Evolutionary conservation across 1,139 yeast species (phyloP).

Genomic region (Saccharomyces pastorianus): DNA sequence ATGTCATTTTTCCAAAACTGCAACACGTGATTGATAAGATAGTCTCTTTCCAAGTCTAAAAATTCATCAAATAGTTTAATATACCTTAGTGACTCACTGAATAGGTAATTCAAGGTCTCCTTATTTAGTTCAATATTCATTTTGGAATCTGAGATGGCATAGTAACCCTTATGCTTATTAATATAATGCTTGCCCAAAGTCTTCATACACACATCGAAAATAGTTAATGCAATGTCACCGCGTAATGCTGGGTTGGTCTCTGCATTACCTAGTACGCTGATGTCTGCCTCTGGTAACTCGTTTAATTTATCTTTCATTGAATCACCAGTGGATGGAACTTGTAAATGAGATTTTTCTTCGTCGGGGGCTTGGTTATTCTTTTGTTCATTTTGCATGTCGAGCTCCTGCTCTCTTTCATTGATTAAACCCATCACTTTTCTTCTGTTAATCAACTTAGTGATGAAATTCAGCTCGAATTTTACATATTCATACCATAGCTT

Average conservation of each 20-base stretch:
- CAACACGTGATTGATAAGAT: slow-evolving; percentile 59
- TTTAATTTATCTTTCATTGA: slow-evolving; percentile 56
- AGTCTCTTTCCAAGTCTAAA: slow-evolving; percentile 57
- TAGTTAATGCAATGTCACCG: slow-evolving; percentile 81
- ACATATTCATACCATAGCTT: slow-evolving; percentile 80
- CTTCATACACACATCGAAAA: slow-evolving; percentile 65
- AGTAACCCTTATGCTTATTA: slow-evolving; percentile 30
- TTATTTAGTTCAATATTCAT: slow-evolving; percentile 23
- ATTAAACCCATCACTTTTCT: slow-evolving; percentile 73
- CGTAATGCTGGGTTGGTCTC: slow-evolving; percentile 83
- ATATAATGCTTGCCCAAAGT: slow-evolving; percentile 34
- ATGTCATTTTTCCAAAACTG: slow-evolving; percentile 38
- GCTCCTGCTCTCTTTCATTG: slow-evolving; percentile 58
- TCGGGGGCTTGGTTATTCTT: slow-evolving; percentile 29
- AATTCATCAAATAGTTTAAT: slow-evolving; percentile 58
- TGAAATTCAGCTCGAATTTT: slow-evolving; percentile 78
- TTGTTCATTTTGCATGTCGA: slow-evolving; percentile 36
- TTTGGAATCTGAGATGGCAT: slow-evolving; percentile 20
- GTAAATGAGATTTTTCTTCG: slow-evolving; percentile 38
- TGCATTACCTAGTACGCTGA: slow-evolving; percentile 76
- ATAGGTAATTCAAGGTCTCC: slow-evolving; percentile 32
- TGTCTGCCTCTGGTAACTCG: slow-evolving; percentile 77
- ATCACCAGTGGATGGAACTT: slow-evolving; percentile 45
- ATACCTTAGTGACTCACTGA: slow-evolving; percentile 41
- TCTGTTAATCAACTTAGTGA: slow-evolving; percentile 75